Evolutionary conservation across 331 rosid species (phyloP).

Genomic region (Spiraea crenata): DNA sequence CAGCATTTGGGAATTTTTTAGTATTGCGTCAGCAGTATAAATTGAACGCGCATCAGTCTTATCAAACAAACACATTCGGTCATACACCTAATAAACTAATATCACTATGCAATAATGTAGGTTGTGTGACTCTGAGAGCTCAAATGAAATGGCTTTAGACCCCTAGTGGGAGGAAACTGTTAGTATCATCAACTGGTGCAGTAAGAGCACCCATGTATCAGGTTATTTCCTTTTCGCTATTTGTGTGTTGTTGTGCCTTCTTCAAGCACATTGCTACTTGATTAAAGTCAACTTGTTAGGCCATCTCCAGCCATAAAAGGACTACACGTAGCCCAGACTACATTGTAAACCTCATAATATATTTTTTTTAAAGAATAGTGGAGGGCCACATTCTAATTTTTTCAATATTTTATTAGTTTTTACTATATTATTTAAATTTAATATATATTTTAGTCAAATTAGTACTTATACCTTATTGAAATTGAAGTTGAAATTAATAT

Average conservation of each 20-base stretch:
- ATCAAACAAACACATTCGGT: background rate
- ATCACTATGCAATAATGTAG: conserved; percentile 31
- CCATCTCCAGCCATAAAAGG: no score
- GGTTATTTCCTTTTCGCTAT: conserved; percentile 41
- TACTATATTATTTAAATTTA: no score
- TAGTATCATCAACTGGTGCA: conserved; percentile 70
- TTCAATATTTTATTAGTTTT: no score
- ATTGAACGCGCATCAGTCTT: conserved; percentile 1
- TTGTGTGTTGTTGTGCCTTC: background rate
- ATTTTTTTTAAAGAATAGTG: no score
- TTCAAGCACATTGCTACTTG: background rate
- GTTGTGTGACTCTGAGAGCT: conserved; percentile 57
- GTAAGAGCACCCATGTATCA: conserved; percentile 88
- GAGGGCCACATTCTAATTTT: no score
- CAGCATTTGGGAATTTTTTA: conserved; percentile 52
- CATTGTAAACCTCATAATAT: no score
- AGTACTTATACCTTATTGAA: no score
- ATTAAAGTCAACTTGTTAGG: background rate
- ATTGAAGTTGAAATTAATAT: no score
- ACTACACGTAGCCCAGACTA: no score
- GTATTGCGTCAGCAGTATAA: background rate
- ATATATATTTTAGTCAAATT: no score
- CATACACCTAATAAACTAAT: background rate
- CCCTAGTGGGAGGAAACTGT: conserved; percentile 73
- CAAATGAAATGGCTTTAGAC: conserved; percentile 92